Evolutionary conservation across 352 stramenopile species (phyloP).

Genomic region (Phytophthora meadii): DNA sequence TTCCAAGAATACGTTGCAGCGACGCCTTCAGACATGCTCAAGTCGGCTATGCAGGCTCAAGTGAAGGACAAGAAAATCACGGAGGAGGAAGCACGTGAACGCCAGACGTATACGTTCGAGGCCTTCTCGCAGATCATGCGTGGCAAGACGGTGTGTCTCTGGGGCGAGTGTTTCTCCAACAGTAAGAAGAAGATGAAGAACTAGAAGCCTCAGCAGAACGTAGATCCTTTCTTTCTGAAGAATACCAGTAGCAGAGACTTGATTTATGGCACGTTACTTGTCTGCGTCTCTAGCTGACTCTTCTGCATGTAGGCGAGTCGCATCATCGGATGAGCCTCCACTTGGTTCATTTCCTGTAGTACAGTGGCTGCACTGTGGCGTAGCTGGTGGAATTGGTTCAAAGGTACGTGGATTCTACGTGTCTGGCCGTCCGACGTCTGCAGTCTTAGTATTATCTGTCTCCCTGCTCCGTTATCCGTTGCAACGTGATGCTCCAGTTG

Average conservation of each 20-base stretch:
- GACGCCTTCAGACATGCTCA: conserved; percentile 46
- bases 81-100: conserved; percentile 57
- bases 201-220: conserved; percentile 31
- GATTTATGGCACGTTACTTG: conserved; percentile 18
- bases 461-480: conserved; percentile 5
- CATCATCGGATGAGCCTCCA: conserved; percentile 83
- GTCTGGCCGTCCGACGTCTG: conserved; percentile 55
- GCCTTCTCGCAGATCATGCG: conserved; percentile 82
- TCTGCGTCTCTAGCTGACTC: background rate
- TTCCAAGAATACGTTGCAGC: conserved; percentile 79
- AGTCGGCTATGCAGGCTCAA: conserved; percentile 45
- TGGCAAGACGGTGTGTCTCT: conserved; percentile 82
- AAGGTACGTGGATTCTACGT: conserved; percentile 53
- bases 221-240: background rate
- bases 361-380: conserved; percentile 79
- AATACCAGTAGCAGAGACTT: background rate
- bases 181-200: conserved; percentile 88
- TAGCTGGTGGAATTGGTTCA: conserved; percentile 79
- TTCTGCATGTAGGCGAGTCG: conserved; percentile 55
- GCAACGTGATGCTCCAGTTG: conserved; percentile 48
- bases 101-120: conserved; percentile 73
- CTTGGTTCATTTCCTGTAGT: conserved; percentile 78
- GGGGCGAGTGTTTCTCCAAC: conserved; percentile 87
- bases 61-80: conserved; percentile 60
- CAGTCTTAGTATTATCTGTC: conserved; percentile 56